Base-by-base conservation (phyloP, 164 flowering plant genomes). In the Sedum album region DNA sequence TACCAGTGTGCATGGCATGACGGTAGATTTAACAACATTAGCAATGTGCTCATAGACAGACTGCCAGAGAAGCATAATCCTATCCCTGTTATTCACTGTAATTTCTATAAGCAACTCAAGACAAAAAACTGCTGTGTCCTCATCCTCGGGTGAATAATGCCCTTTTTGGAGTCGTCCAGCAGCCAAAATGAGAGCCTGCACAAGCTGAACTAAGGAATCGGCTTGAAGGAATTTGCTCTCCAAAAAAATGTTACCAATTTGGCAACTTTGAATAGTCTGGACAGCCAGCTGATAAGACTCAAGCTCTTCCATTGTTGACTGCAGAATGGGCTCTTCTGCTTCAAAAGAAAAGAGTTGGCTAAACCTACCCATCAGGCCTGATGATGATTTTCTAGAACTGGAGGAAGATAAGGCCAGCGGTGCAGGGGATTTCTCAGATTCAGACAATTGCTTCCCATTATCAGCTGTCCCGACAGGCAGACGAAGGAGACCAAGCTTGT, bases 171-270 rank as follows among this genome's bases (percentile, higher is more conserved):
- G 81, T 21, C 81, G 78, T 31, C 81, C 83, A 4, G 86, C 83
- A 70, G 86, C 83, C 77, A 72, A 69, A 25, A 84, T 77, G 63
- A 86, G 82, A n/a, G 90, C 88, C 25, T 75, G 78, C 20, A 79
- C 83, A 60, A 86, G 86, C 74, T 79, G 80, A 42, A 75, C 70
- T 26, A 86, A 74, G 23, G 90, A 86, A 30, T 86, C 87, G 25
- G 87, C 84, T 73, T 84, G 86, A 70, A 86, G 74, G 71, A 84
- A 86, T 74, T 84, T 84, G 61, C 90, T 84, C 69, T 86, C 90
- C 3, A 83, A 79, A 66, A 86, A 86, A 18, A 86, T 82, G 78
- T 79, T 81, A 66, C 83, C 83, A 65, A 86, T 82, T 48, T 82
- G 87, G 74, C 86, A 86, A 62, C 79, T 80, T 44, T 81, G 84